phyloP scores from a whole-genome alignment of 2,329 filamentous ascomycete species.

The Aureobasidium sp. region DNA sequence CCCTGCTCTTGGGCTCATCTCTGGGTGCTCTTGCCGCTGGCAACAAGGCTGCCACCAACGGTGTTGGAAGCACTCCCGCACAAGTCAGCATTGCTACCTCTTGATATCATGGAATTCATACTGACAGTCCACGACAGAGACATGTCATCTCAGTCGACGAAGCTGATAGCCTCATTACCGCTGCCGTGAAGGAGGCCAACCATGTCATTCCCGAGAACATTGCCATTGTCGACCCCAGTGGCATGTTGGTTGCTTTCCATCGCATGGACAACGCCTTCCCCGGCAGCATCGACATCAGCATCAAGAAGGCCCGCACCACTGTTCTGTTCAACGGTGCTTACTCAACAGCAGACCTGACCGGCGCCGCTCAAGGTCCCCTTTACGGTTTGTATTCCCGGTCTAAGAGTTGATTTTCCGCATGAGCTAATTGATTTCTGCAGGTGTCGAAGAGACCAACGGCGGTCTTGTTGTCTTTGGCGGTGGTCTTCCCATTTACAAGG shows the following conservation, averaged over 20 bases:
- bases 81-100: not conserved
- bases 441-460: conserved; percentile 22
- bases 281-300: conserved; percentile 22
- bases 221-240: conserved; percentile 22
- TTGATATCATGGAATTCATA: not conserved
- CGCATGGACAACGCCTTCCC: conserved; percentile 25
- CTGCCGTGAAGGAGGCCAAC: conserved; percentile 16
- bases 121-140: conserved; percentile 18
- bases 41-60: conserved; percentile 10
- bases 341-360: conserved; percentile 19
- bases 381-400: not conserved
- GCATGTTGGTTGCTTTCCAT: conserved; percentile 23
- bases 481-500: conserved; percentile 21
- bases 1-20: not conserved
- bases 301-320: conserved; percentile 24
- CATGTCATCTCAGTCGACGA: conserved; percentile 21
- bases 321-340: conserved; percentile 23
- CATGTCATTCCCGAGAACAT: conserved; percentile 21
- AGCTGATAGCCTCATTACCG: conserved; percentile 19
- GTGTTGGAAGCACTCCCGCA: conserved; percentile 6
- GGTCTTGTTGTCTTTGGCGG: conserved; percentile 24
- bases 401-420: not conserved
- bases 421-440: conserved; percentile 15
- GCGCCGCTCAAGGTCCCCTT: conserved; percentile 17
- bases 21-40: not conserved